Evolutionary conservation across 306 rosid species (phyloP).

Genomic region (Gastrolobium bilobum): DNA sequence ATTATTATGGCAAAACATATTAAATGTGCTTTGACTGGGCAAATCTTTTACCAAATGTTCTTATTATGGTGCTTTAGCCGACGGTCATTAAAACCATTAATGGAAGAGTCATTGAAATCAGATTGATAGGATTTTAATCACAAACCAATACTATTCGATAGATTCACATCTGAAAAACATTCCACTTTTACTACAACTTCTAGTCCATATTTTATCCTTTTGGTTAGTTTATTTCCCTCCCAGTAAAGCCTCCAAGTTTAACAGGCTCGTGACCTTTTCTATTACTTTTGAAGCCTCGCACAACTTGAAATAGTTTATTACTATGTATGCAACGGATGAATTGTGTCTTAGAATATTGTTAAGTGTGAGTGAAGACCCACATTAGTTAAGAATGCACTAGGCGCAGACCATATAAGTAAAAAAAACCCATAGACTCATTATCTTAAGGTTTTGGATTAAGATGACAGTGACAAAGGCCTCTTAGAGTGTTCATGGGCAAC

Average conservation of each 20-base stretch:
- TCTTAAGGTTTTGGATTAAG: too few relatives aligned
- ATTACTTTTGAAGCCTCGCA: neutral
- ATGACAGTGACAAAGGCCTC: too few relatives aligned
- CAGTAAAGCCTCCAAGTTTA: constrained; percentile 12
- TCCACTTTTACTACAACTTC: neutral
- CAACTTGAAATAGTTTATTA: neutral
- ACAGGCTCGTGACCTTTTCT: neutral
- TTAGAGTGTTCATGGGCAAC: too few relatives aligned
- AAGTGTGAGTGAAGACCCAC: too few relatives aligned
- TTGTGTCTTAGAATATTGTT: neutral
- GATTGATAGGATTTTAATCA: neutral
- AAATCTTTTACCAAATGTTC: too few relatives aligned
- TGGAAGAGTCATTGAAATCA: constrained; percentile 6
- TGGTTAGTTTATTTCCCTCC: constrained; percentile 13
- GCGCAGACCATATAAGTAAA: too few relatives aligned
- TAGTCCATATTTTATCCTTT: neutral
- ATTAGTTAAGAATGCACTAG: too few relatives aligned
- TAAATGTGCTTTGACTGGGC: too few relatives aligned
- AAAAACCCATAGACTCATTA: too few relatives aligned
- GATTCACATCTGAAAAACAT: neutral
- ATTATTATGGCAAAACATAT: too few relatives aligned
- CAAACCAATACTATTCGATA: neutral
- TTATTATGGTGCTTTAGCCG: neutral
- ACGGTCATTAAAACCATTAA: neutral
- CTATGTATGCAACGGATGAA: neutral